Base-by-base conservation (phyloP, 768 basidiomycete genomes). In the Boletales sp. region DNA sequence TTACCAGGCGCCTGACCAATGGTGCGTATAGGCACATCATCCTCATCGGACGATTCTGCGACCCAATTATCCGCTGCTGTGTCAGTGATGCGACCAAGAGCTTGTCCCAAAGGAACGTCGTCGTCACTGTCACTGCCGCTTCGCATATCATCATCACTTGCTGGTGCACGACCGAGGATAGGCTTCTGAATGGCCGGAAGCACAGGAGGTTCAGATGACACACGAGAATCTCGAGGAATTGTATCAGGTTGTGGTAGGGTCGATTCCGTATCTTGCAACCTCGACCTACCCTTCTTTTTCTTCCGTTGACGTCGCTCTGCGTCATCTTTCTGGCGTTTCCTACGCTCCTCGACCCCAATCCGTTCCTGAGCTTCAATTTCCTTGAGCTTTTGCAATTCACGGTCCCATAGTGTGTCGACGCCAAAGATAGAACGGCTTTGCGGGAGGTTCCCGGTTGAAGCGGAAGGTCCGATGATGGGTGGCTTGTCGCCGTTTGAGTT, bases 371-470 rank as follows among this genome's bases (percentile, higher is more conserved):
- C 84, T 65, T 95, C 86, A 0, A 94, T 88, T 52, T 82, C 75
- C 54, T 80, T 80, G 45, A 95, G 72, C 65, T 90, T 95, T 15
- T 69, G 80, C 75, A 93, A 79, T 68, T 97, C 94, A 36, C 82
- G 77, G 62, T 94, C 87, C 94, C 94, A 95, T 10, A 95, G 60
- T n/a, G 86, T 87, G 66, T 97, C 94, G 1, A 90, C 87, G 2
- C 94, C 94, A 60, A 95, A 97, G 10, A 94, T 90, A n/a, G 92
- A 94, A 50, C 79, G 81, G 35, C 77, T 79, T 37, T 71, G 75
- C 0, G 74, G 49, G 44, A 74, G 63, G 48, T 60, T 71, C 15
- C 61, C 66, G 8, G 64, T 56, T 30, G 65, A 65, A 35, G 68
- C 60, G 11, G 66, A 66, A 21, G 62, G 59, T 14, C 68, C 71